phyloP scores from a whole-genome alignment of 1,139 yeast species.

The Saccharomycopsis hybrid region DNA sequence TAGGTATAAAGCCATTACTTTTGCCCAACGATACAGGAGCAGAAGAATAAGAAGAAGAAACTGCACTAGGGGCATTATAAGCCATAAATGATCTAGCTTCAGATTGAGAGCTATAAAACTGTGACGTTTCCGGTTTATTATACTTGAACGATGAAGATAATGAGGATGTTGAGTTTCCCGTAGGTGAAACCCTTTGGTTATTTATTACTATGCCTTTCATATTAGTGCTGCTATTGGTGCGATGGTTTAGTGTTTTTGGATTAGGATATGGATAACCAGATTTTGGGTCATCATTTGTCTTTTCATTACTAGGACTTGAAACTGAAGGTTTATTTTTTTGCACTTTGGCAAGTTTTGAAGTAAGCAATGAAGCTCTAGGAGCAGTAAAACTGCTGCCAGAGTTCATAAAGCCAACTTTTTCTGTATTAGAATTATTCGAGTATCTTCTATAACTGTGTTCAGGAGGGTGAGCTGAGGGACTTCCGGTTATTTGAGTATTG shows the following conservation, averaged over 20 bases:
- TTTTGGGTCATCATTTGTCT: conserved; percentile 2
- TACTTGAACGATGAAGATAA: conserved; percentile 6
- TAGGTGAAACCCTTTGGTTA: not conserved
- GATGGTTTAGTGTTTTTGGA: conserved; percentile 11
- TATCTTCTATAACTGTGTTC: conserved; percentile 15
- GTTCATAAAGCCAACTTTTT: conserved; percentile 14
- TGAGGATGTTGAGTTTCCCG: conserved; percentile 1
- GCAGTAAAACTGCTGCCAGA: conserved; percentile 20
- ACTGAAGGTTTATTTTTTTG: conserved; percentile 28
- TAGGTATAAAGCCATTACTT: conserved; percentile 17
- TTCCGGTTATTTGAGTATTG: conserved; percentile 3
- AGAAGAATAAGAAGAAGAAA: conserved; percentile 7
- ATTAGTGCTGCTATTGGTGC: conserved; percentile 19
- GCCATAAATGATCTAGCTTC: conserved; percentile 1
- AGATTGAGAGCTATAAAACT: not conserved
- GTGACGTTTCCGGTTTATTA: not conserved
- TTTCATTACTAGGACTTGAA: conserved; percentile 17
- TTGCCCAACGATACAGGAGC: conserved; percentile 16
- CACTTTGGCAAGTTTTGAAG: conserved; percentile 24
- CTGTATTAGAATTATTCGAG: conserved; percentile 10
- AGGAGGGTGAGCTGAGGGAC: conserved; percentile 21
- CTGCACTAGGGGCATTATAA: conserved; percentile 17
- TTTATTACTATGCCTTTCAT: conserved; percentile 7
- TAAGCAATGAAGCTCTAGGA: conserved; percentile 23
- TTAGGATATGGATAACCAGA: conserved; percentile 23